Evolutionary conservation across 106 monocot genomes (phyloP).

Genomic region (Chionographis japonica): DNA sequence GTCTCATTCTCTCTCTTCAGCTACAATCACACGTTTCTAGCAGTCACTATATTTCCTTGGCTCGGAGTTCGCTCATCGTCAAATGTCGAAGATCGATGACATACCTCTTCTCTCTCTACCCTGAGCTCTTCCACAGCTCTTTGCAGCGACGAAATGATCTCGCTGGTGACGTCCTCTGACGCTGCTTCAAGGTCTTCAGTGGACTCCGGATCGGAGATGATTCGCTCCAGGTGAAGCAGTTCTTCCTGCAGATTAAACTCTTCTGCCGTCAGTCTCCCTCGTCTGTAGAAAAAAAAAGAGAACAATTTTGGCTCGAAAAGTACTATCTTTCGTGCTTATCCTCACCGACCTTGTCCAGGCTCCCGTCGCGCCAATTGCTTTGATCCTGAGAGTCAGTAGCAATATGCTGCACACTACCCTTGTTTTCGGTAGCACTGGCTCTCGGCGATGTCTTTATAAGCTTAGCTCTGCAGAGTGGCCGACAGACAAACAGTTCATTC

Average conservation of each 20-base stretch:
- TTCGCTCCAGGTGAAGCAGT: conserved; percentile 37
- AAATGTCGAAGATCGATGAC: too few species aligned
- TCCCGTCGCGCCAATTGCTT: conserved; percentile 19
- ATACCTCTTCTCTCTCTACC: conserved; percentile 34
- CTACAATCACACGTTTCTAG: too few species aligned
- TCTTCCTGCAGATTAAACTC: conserved; percentile 46
- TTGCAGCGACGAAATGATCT: conserved; percentile 30
- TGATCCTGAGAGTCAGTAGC: neutral
- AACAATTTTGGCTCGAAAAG: neutral
- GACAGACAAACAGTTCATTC: neutral
- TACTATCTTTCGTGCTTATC: neutral
- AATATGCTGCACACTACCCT: neutral
- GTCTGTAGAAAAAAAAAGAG: conserved; percentile 9
- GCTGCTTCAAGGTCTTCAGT: conserved; percentile 28
- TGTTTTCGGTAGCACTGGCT: conserved; percentile 2
- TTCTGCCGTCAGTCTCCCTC: conserved; percentile 31
- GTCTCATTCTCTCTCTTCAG: too few species aligned
- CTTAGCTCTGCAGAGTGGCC: conserved; percentile 55
- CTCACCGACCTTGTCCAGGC: conserved; percentile 31
- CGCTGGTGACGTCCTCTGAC: conserved; percentile 15
- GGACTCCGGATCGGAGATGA: conserved; percentile 33
- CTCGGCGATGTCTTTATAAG: conserved; percentile 50
- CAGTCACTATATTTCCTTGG: too few species aligned
- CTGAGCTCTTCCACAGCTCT: conserved; percentile 42
- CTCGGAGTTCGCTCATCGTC: too few species aligned